Base-by-base conservation (phyloP, 371 early-diverging fungal genomes). In the Encephalitozoon intestinalis region DNA sequence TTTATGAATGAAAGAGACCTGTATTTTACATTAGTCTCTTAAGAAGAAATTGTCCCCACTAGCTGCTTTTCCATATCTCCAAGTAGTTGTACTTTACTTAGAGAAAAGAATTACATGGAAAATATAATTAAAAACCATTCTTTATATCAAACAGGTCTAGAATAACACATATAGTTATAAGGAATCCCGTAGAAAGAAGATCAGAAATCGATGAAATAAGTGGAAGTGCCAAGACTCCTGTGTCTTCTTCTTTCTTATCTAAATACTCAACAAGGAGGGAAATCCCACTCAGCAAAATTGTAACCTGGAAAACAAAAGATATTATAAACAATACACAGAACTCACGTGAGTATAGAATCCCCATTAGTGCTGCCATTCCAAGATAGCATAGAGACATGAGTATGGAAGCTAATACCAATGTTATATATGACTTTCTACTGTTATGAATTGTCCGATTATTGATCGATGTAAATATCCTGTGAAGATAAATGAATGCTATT, bases 401-500 rank as follows among this genome's bases (percentile, higher is more conserved):
- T 12, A 75, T 18, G 5, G 81, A 81, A 9, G 68, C 51, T 0
- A 78, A 6, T 2, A 76, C 8, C 15, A 78, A 44, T 18, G 78
- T 73, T 18, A 43, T 11, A 54, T 58, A 51, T 3, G 70, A 53
- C 49, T 23, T 15, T 66, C 21, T 53, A 4, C 18, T 67, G 39
- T 76, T 51, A 18, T 63, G 53, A 8, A 28, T 21, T 43, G 65
- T 65, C 6, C 53, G 34, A 25, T 73, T 73, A 26, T 65, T 43
- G 21, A 72, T 40, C 2, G 73, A 40, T 75, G 78, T 75, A 31
- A 78, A 65, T 51, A 34, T 70, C 51, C 64, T 77, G 58, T 78
- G 73, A 7, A 81, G 49, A 41, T 70, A 76, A 30, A 81, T 81
- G 46, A 66, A 73, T 39, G 78, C 52, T 34, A 69, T 78, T 40